Conservation (phyloP, 1,284 basidiomycete species). For the Sporisorium graminicola region DNA sequence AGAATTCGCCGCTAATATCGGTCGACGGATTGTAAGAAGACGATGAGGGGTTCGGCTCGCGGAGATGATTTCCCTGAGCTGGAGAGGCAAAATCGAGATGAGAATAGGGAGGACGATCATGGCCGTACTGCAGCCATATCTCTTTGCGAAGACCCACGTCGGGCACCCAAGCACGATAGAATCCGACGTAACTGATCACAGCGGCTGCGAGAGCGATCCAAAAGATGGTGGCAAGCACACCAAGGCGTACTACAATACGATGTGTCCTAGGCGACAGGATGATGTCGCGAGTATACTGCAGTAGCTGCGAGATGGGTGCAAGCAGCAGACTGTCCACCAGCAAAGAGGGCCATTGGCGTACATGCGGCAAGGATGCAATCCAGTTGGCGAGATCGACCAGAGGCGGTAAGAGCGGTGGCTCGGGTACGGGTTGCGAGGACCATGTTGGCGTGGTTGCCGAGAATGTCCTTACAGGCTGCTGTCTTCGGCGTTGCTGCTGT, state of each 20-base stretch:
- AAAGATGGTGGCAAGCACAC: constrained; percentile 60
- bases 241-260: constrained; percentile 61
- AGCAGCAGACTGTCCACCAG: constrained; percentile 41
- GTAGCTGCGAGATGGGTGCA: constrained; percentile 43
- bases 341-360: constrained; percentile 54
- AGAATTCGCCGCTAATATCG: constrained; percentile 40
- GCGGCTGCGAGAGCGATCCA: constrained; percentile 57
- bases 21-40: constrained; percentile 26
- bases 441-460: constrained; percentile 34
- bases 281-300: constrained; percentile 43
- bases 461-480: constrained; percentile 4
- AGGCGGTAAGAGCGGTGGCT: constrained; percentile 40
- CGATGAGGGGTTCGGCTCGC: constrained; percentile 38
- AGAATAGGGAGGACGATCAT: constrained; percentile 34
- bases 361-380: constrained; percentile 53
- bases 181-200: constrained; percentile 63
- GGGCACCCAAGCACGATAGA: constrained; percentile 68
- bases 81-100: constrained; percentile 40
- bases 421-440: constrained; percentile 44
- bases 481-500: constrained; percentile 18
- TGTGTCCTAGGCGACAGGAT: constrained; percentile 63
- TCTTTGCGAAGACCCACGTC: constrained; percentile 56
- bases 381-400: constrained; percentile 43
- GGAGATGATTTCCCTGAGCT: background rate
- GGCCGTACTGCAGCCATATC: constrained; percentile 65